phyloP scores from a whole-genome alignment of 176 grass and related monocot genomes.

The Olyra latifolia region DNA sequence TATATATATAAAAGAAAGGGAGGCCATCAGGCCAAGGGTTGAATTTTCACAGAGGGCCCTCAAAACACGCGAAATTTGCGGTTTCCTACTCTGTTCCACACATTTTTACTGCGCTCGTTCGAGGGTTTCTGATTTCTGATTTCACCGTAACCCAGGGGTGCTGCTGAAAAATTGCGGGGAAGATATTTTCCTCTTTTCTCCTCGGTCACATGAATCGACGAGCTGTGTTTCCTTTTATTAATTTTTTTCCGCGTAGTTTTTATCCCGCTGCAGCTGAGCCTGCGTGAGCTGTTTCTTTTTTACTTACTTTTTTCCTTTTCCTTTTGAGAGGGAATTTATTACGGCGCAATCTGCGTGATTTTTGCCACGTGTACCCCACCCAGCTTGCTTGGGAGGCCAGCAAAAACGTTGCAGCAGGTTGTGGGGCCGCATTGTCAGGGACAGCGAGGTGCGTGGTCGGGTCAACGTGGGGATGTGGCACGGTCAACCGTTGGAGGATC shows the following conservation, averaged over 20 bases:
- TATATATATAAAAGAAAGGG: neutral
- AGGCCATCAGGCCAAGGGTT: neutral
- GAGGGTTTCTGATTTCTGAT: neutral
- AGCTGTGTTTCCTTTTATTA: neutral
- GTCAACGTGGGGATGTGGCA: neutral
- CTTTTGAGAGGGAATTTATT: slow-evolving; percentile 13
- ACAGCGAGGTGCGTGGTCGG: neutral
- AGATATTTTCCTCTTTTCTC: slow-evolving; percentile 26
- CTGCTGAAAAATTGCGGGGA: neutral
- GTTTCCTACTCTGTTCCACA: neutral
- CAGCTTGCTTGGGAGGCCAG: neutral
- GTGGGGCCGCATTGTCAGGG: neutral
- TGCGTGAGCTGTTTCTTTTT: neutral
- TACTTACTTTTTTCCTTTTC: no score
- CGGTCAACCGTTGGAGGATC: neutral
- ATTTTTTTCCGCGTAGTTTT: neutral
- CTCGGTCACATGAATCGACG: slow-evolving; percentile 2
- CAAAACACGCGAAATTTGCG: neutral
- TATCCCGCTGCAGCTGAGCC: neutral
- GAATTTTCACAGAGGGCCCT: neutral
- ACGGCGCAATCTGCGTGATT: neutral
- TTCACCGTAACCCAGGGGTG: neutral
- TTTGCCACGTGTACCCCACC: neutral
- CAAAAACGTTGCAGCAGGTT: neutral
- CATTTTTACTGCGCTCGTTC: neutral